Base-by-base conservation (phyloP, 768 basidiomycete genomes). In the Trametes coccinea region DNA sequence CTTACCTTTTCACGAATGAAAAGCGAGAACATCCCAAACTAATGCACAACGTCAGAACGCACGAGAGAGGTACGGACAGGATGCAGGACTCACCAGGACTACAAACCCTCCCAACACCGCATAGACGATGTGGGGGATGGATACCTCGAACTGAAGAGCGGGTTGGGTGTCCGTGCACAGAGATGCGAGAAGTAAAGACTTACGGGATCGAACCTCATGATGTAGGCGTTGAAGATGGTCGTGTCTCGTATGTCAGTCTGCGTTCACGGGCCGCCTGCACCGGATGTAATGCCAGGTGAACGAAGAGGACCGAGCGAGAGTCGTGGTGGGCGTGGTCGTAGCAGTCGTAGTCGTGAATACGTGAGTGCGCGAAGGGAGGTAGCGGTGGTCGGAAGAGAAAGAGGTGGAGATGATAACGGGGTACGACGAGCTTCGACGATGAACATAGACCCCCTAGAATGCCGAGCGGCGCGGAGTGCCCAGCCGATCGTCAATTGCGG, bases 21-120 rank as follows among this genome's bases (percentile, higher is more conserved):
- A 5, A 95, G 81, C 2, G 93, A 94, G 77, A 95, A 92, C 92
- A 96, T 94, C 73, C 93, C 93, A 75, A 96, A 97, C 91, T 94
- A 61, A 6, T 46, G 29, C 16, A 34, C 52, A 34, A 9, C 40
- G 37, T 49, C 56, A 66, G 46, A 59, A 53, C 14, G 27, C 47
- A 51, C 22, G 27, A 30, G 31, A 10, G 7, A 14, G 29, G 4
- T 7, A 52, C 49, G 45, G 48, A 43, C 43, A 45, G 5, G 39
- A 22, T 16, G 61, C 43, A 3, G 43, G 9, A 77, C 85, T 69
- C 62, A 87, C 86, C 60, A 94, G 65, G 44, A 93, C 92, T 55
- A 93, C 83, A 71, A 95, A 95, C 29, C 84, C 89, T 17, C 92
- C 91, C 11, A 93, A 78, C 66, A 86, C 84, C 67, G 90, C 84